These are phyloP conservation scores for Plasmodium gallinaceum DNA, from an alignment of 169 alveolate species.

Conservation along the genomic window DNA sequence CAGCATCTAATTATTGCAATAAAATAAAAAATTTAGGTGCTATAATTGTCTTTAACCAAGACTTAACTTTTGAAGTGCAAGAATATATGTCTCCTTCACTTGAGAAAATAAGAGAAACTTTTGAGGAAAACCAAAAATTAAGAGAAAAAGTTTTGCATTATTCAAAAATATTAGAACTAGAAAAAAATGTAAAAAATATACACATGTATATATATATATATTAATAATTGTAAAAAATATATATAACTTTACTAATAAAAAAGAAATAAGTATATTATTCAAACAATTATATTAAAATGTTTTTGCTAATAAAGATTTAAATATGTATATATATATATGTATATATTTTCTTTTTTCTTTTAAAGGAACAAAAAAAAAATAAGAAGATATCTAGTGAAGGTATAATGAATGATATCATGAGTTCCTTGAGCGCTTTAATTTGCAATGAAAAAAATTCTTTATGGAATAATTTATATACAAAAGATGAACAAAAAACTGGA, in stretches of 20 bases:
- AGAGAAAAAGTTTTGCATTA: constrained; percentile 77
- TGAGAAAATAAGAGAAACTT: constrained; percentile 83
- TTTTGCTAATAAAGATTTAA: not conserved
- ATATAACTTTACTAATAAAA: not conserved
- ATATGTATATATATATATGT: not conserved
- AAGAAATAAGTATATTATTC: no score
- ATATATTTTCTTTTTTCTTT: not conserved
- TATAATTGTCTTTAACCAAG: constrained; percentile 85
- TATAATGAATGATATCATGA: constrained; percentile 29
- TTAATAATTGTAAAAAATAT: not conserved
- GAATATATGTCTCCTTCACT: constrained; percentile 91
- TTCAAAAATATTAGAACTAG: constrained; percentile 45
- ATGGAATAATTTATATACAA: constrained; percentile 56
- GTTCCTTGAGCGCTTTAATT: constrained; percentile 45
- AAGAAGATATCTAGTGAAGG: constrained; percentile 32
- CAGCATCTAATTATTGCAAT: constrained; percentile 94
- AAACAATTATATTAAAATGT: not conserved
- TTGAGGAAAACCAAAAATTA: constrained; percentile 79
- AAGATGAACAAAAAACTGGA: constrained; percentile 64
- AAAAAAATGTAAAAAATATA: constrained; percentile 74
- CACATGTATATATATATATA: not conserved
- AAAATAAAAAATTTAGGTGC: constrained; percentile 93
- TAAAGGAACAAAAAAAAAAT: constrained; percentile 38
- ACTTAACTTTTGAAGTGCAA: constrained; percentile 89
- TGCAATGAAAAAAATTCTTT: constrained; percentile 57